Evolutionary conservation across 2,329 filamentous ascomycete species (phyloP).

Genomic region (Penicillium expansum): DNA sequence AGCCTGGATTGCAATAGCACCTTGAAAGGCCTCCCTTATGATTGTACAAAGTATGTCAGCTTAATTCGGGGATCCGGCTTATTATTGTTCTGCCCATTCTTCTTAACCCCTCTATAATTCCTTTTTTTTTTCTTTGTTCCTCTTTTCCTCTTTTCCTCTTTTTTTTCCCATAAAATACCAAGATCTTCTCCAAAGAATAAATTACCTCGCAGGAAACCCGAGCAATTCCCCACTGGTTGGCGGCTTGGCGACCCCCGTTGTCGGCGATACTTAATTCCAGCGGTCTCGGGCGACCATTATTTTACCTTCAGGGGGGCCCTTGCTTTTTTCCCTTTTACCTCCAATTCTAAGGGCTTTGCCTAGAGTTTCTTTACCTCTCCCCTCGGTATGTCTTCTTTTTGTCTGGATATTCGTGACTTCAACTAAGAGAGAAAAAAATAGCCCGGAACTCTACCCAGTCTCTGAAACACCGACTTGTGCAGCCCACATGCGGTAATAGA

Average conservation of each 20-base stretch:
- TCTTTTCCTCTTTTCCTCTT: no score
- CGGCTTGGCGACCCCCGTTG: conserved; percentile 21
- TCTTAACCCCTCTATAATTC: not conserved
- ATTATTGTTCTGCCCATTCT: not conserved
- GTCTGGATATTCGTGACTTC: not conserved
- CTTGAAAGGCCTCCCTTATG: not conserved
- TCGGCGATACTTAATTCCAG: conserved; percentile 31
- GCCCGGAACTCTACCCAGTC: conserved; percentile 10
- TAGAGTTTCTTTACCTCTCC: conserved; percentile 6
- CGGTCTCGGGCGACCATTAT: conserved; percentile 21
- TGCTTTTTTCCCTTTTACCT: conserved; percentile 16
- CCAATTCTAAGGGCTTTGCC: conserved; percentile 14
- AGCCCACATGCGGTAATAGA: conserved; percentile 23
- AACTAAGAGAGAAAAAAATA: conserved; percentile 14
- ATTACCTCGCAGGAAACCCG: conserved; percentile 4
- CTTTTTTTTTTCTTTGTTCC: not conserved
- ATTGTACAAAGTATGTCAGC: not conserved
- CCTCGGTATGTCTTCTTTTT: not conserved
- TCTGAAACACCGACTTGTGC: conserved; percentile 18
- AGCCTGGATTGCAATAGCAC: not conserved
- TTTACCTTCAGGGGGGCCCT: conserved; percentile 26
- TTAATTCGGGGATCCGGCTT: not conserved
- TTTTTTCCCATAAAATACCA: conserved; percentile 2
- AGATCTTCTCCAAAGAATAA: not conserved
- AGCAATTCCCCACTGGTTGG: conserved; percentile 10